phyloP scores from a whole-genome alignment of 2,329 filamentous ascomycete species.

The Epichloe elymi region DNA sequence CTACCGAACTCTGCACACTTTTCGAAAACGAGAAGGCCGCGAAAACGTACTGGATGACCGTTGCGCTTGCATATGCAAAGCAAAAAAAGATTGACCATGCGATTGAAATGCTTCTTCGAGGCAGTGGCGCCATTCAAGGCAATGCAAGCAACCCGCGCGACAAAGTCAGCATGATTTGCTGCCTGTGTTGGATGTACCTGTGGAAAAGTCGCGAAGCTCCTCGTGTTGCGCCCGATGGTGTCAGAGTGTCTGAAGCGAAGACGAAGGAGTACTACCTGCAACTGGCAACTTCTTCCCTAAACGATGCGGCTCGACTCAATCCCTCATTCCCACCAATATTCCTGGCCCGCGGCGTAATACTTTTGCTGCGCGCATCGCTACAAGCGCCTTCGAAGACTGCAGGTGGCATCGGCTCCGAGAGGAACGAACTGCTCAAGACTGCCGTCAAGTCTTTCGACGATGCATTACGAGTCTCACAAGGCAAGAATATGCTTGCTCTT shows the following conservation, averaged over 20 bases:
- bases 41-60: conserved; percentile 95
- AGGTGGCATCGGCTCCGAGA: conserved; percentile 56
- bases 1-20: conserved; percentile 85
- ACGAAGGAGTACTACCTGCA: conserved; percentile 92
- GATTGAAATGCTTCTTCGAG: conserved; percentile 61
- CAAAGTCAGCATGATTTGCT: conserved; percentile 71
- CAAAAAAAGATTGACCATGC: conserved; percentile 86
- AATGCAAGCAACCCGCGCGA: conserved; percentile 64
- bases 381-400: conserved; percentile 60
- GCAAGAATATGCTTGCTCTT: conserved; percentile 81
- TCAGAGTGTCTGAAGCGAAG: conserved; percentile 56
- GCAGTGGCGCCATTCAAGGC: conserved; percentile 55
- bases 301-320: conserved; percentile 90
- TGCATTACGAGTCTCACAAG: conserved; percentile 69
- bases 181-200: conserved; percentile 82
- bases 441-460: conserved; percentile 93
- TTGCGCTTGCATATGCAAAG: conserved; percentile 91
- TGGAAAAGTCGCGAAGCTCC: conserved; percentile 76
- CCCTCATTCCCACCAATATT: conserved; percentile 85
- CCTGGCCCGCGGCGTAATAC: conserved; percentile 78
- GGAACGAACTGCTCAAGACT: conserved; percentile 66
- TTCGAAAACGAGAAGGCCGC: conserved; percentile 89
- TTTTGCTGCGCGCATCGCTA: conserved; percentile 75
- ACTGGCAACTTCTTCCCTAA: conserved; percentile 78
- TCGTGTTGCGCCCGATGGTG: conserved; percentile 47